These are phyloP conservation scores for Penicillium argentinense DNA, from an alignment of 495 filamentous ascomycete species.

Conservation along the genomic window DNA sequence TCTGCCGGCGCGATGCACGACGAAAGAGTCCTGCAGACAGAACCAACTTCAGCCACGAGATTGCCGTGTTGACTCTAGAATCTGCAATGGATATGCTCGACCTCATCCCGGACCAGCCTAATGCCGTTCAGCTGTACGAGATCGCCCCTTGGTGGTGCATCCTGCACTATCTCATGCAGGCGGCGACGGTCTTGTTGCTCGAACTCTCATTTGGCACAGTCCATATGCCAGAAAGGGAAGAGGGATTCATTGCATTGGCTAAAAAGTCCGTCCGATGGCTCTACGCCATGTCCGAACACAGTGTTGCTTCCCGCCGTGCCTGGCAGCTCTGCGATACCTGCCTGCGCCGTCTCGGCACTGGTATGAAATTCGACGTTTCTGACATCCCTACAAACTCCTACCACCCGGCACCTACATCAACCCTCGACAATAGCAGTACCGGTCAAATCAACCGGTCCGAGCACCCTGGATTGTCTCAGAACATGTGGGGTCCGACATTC, in stretches of 20 bases:
- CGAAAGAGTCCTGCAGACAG: constrained; percentile 25
- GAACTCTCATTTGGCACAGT: constrained; percentile 58
- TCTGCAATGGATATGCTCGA: constrained; percentile 55
- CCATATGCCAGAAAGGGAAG: constrained; percentile 54
- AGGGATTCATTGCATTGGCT: constrained; percentile 43
- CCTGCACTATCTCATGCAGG: constrained; percentile 66
- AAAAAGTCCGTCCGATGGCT: constrained; percentile 60
- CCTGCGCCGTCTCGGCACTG: constrained; percentile 39
- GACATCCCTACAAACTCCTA: constrained; percentile 37
- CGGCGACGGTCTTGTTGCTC: constrained; percentile 58
- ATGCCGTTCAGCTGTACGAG: constrained; percentile 50
- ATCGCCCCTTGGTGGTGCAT: constrained; percentile 65
- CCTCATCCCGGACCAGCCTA: constrained; percentile 50
- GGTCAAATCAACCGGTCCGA: background rate
- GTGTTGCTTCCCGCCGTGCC: constrained; percentile 55
- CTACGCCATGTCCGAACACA: constrained; percentile 51
- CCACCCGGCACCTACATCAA: constrained; percentile 17
- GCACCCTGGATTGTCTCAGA: too few relatives aligned
- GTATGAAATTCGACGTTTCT: constrained; percentile 42
- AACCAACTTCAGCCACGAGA: constrained; percentile 53
- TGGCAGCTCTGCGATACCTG: constrained; percentile 55
- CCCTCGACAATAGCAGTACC: background rate
- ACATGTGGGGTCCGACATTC: constrained; percentile 9
- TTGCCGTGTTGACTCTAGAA: constrained; percentile 54
- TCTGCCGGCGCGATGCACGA: constrained; percentile 59